Percentiles rank a stretch among this genome's conserved stretches.
Evolutionary conservation across 139 green algal species (phyloP).

Genomic region (Tetratostichococcus sp.): DNA sequence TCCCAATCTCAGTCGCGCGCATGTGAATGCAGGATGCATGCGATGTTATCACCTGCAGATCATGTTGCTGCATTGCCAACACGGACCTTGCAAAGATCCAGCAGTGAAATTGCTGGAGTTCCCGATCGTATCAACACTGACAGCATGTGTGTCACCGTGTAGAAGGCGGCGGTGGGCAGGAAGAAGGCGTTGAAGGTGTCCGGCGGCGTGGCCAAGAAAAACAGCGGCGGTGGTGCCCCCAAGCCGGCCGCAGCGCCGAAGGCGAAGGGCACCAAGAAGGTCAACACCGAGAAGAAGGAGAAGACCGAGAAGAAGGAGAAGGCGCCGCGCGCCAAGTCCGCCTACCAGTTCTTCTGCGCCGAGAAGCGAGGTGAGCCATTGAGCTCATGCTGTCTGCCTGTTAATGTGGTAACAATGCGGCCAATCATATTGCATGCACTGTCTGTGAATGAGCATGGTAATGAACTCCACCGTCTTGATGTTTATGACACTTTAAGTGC

Average conservation of each 20-base stretch:
- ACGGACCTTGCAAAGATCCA: too few species aligned
- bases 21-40: too few species aligned
- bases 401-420: too few species aligned
- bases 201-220: neutral
- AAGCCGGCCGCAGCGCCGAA: slow-evolving; percentile 1
- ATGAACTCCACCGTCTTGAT: too few species aligned
- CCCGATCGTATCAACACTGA: too few species aligned
- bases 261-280: neutral
- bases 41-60: too few species aligned
- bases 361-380: slow-evolving; percentile 8
- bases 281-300: neutral
- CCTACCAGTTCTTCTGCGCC: slow-evolving; percentile 26
- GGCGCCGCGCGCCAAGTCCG: slow-evolving; percentile 14
- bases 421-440: too few species aligned
- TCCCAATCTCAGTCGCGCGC: too few species aligned
- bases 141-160: neutral
- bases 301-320: neutral
- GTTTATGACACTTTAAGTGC: too few species aligned
- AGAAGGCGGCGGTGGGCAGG: neutral
- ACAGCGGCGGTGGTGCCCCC: neutral
- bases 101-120: too few species aligned
- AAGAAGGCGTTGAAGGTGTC: slow-evolving; percentile 3
- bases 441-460: too few species aligned
- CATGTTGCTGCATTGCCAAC: too few species aligned
- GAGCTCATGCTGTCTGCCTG: neutral